Base-by-base conservation (phyloP, 1,284 basidiomycete species). In the Apiotrichum laibachii region DNA sequence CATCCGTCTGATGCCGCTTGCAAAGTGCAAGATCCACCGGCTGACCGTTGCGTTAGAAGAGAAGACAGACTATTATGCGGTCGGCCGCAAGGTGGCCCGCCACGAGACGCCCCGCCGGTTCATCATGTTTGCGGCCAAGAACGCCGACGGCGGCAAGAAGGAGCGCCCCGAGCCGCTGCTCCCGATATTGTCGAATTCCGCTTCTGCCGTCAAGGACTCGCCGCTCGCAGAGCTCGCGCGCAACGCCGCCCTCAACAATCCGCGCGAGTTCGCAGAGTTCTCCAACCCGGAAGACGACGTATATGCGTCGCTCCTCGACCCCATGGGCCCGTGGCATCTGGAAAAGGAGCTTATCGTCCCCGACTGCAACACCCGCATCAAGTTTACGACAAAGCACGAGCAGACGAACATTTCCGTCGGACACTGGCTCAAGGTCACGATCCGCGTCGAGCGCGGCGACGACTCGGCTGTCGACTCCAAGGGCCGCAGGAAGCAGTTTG, bases 371-470 rank as follows among this genome's bases (percentile, higher is more conserved):
- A 75, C 75, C 8, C 76, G 77, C 51, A 76, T 98, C 62, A 87
- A 86, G 69, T 88, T 91, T 64, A 89, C 90, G 21, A 92, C 90
- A 71, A 88, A 86, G 75, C 91, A 92, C 76, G 83, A 85, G 65
- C 84, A 85, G 67, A 88, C 89, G 60, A 92, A 92, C 71, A 87
- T 97, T 65, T 79, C 82, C 18, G 84, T 96, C 33, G 82, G 83
- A 2, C 95, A 99, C 76, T 79, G 82, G 62, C 80, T 99, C 63
- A 92, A 92, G 79, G 82, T 93, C 50, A 83, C 89, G 15, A 85
- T 98, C 65, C 83, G 93, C 18, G 88, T 97, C 16, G 89, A 94
- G 77, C 83, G 87, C 43, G 89, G 88, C 1, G 88, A 90, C 68
- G 85, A 86, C 67, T 63, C 77, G 31, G 81, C 82, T 35, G 54